A percentile compares a stretch with the other conserved stretches of the same genome.
These are phyloP conservation scores for Anisodus tanguticus DNA, from an alignment of 257 asterid species.

Conservation along the genomic window DNA sequence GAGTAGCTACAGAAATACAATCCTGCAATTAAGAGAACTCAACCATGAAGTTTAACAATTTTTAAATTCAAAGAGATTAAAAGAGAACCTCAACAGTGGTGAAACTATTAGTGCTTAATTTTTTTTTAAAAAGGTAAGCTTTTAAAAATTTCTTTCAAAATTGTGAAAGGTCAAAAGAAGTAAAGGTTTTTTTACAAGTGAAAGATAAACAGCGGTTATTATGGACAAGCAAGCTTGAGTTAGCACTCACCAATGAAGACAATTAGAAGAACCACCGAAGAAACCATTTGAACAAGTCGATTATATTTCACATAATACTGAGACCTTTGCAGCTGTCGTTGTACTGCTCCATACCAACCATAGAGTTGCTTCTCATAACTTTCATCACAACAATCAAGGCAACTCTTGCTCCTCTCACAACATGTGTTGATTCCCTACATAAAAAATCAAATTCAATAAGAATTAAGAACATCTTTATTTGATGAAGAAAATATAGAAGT, in stretches of 20 bases:
- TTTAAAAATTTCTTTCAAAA: neutral
- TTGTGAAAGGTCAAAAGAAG: neutral
- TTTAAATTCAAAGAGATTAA: neutral
- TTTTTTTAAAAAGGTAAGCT: neutral
- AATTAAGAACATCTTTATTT: neutral
- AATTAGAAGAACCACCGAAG: constrained; percentile 57
- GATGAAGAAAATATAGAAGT: neutral
- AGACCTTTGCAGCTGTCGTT: constrained; percentile 88
- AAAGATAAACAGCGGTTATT: neutral
- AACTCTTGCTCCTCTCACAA: constrained; percentile 68
- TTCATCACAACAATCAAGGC: constrained; percentile 69
- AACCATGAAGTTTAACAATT: neutral
- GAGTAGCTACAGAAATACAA: neutral
- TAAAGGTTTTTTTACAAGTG: neutral
- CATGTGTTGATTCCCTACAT: constrained; percentile 61
- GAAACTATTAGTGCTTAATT: neutral
- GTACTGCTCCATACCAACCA: constrained; percentile 84
- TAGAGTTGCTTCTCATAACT: constrained; percentile 68
- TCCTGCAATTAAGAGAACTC: neutral
- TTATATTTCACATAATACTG: constrained; percentile 81
- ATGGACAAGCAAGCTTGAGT: constrained; percentile 25
- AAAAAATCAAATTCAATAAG: constrained; percentile 25
- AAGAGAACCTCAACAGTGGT: neutral
- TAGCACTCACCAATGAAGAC: constrained; percentile 76
- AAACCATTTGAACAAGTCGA: constrained; percentile 66